Base-by-base conservation (phyloP, 78 protist genomes). In the Chrysochromulina parva region DNA sequence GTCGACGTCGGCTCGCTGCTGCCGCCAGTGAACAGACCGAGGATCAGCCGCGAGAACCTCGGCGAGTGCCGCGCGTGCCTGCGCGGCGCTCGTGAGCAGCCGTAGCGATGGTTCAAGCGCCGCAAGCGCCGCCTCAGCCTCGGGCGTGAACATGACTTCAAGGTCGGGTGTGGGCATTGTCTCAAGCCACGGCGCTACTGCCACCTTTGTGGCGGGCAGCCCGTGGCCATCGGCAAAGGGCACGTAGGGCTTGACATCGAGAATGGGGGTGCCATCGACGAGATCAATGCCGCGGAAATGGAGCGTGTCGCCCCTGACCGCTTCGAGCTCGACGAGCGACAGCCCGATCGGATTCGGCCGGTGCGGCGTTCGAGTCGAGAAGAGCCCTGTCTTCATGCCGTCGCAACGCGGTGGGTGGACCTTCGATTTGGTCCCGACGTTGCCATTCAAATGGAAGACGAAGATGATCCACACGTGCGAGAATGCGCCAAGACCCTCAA, bases 181-280 rank as follows among this genome's bases (percentile, higher is more conserved):
- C 24, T 7, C 62, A 13, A 58, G 62, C 62, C 62, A 58, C 62
- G 62, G 62, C 62, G 62, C 62, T 7, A 58, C 62, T 58, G 62
- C 13, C 62, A 13, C 24, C 62, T 7, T 13, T 7, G 13, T 13
- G 62, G 62, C 62, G 62, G 62, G 62, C 62, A 58, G 57, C n/a
- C 62, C 57, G 26, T 60, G 73, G 22, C 57, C 0, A 54, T 66
- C 82, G 28, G 84, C 59, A 55, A 62, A 14, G 14, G 91, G 91
- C 26, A 88, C 74, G 85, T 71, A 88, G 5, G 91, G 91, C 91
- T 88, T 88, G 66, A 88, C 85, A 48, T 88, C 91, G 66, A 88
- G 54, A 2, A 88, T 26, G 16, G 91, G 85, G 20, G 91, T 88
- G 26, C 91, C 85, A 26, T 88, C 90, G 54, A 58, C 2, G 20